Evolutionary conservation across 495 filamentous ascomycete genomes (phyloP), one percentile per base, ranked within the genome.

Genomic region (Melanomma pulvis-pyrius): DNA sequence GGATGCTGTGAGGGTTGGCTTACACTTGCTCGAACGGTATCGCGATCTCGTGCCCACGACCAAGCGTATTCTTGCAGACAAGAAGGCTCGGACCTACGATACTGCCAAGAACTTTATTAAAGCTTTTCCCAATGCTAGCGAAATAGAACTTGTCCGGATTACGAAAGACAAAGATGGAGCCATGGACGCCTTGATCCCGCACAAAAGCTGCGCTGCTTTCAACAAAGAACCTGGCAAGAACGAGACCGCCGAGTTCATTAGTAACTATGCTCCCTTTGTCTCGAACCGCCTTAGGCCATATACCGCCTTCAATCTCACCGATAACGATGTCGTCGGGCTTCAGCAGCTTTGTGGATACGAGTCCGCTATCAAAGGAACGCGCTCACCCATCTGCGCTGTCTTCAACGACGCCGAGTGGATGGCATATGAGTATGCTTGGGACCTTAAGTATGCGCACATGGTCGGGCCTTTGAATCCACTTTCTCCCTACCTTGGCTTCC

Each of bases 391-490:
- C 53, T 56, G 53, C 26, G 30, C 26, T 17, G 30, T 56, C 53
- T 56, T 56, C 30, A 56, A 25, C 2, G 53, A 56, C n/a, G 15
- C 53, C 17, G 53, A 56, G n/a, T 56, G 53, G 53, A 56, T 56
- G 53, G 53, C 53, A 4, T 56, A 56, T 29, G 53, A 56, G 24
- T 56, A 56, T 39, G 53, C 53, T 29, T 56, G 53, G 53, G 53
- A 56, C 53, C 53, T 56, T 7, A 59, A 46, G 36, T 59, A 59
- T 32, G 55, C 55, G 11, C 26, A 59, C 36, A 59, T 59, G 55
- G 55, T 59, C 1, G 55, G 55, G 6, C 55, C 55, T 2, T 15
- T 59, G 21, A 59, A 59, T n/a, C 55, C 55, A 19, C 55, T 59
- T 12, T 59, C 55, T 2, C 55, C 55, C 2, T 59, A 59, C 36